A percentile compares a stretch with the other conserved stretches of the same genome.
These are phyloP conservation scores for Iris macrosiphon DNA, from an alignment of 106 monocot genomes.

Conservation along the genomic window DNA sequence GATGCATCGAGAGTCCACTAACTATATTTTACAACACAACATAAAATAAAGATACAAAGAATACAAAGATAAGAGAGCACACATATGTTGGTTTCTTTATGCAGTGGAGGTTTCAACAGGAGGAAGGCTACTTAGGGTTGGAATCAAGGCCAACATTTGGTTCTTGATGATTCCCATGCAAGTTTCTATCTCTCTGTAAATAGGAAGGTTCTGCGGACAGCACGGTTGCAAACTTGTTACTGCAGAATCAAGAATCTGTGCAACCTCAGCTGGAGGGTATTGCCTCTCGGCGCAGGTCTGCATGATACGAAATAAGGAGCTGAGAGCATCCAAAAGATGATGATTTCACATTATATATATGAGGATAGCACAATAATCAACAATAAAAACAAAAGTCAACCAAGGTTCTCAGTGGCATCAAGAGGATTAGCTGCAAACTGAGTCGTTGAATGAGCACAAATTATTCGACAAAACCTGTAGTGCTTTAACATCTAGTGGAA, in stretches of 20 bases:
- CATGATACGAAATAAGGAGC: neutral
- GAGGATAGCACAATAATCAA: no score
- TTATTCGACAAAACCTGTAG: no score
- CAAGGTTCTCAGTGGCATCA: no score
- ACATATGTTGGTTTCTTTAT: neutral
- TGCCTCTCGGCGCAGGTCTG: slow-evolving; percentile 77
- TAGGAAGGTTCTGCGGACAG: slow-evolving; percentile 61
- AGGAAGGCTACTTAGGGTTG: slow-evolving; percentile 31
- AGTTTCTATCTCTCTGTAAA: slow-evolving; percentile 78
- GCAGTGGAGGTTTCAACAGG: slow-evolving; percentile 16
- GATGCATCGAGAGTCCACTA: no score
- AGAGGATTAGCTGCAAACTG: no score
- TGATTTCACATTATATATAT: no score
- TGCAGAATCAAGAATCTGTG: slow-evolving; percentile 82
- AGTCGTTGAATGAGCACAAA: no score
- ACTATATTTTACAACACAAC: neutral
- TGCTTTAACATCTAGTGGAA: no score
- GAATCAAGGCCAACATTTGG: slow-evolving; percentile 87
- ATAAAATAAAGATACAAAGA: neutral
- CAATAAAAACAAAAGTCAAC: no score
- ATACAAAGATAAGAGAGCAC: neutral
- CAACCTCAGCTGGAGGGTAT: slow-evolving; percentile 88
- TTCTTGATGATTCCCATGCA: slow-evolving; percentile 92
- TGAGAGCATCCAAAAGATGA: no score
- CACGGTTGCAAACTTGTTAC: slow-evolving; percentile 59